Evolutionary conservation across 805 yeast species (phyloP).

Genomic region (Yamadazyma nakazawae): DNA sequence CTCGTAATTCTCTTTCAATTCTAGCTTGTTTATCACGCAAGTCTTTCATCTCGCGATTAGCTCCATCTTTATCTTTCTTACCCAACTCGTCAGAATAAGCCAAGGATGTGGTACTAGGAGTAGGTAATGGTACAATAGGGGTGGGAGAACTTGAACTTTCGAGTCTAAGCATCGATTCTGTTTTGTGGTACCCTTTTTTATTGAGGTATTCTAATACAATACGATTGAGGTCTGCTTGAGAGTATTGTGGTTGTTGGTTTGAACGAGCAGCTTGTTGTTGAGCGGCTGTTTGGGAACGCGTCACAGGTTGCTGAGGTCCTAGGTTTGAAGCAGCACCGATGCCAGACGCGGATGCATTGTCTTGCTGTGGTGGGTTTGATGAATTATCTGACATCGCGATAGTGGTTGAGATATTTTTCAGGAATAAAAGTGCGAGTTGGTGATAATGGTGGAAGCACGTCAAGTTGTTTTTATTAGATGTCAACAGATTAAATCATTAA

Average conservation of each 20-base stretch:
- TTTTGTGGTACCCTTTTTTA: slow-evolving; percentile 90
- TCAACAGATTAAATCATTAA: no score
- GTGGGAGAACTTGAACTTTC: slow-evolving; percentile 68
- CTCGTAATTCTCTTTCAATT: slow-evolving; percentile 37
- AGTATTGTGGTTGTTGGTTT: slow-evolving; percentile 44
- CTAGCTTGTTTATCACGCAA: slow-evolving; percentile 31
- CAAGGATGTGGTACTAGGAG: slow-evolving; percentile 39
- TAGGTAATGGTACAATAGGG: slow-evolving; percentile 48
- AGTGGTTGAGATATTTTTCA: neutral
- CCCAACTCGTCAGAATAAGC: slow-evolving; percentile 33
- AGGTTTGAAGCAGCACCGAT: neutral
- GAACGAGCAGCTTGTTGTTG: slow-evolving; percentile 9
- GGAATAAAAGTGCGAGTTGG: slow-evolving; percentile 5
- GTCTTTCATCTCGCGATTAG: slow-evolving; percentile 31
- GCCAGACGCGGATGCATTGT: neutral
- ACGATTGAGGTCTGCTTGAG: slow-evolving; percentile 85
- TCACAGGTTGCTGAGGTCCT: slow-evolving; percentile 9
- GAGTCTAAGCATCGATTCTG: slow-evolving; percentile 90
- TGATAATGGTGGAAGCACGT: slow-evolving; percentile 3
- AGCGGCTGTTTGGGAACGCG: slow-evolving; percentile 14
- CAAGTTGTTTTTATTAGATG: no score
- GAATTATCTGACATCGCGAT: slow-evolving; percentile 5
- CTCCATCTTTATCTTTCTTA: slow-evolving; percentile 25
- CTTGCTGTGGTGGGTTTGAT: slow-evolving; percentile 2
- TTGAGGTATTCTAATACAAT: slow-evolving; percentile 89